These are phyloP conservation scores for Colletotrichum gloeosporioides DNA, from an alignment of 2,329 filamentous ascomycete species.

Conservation along the genomic window DNA sequence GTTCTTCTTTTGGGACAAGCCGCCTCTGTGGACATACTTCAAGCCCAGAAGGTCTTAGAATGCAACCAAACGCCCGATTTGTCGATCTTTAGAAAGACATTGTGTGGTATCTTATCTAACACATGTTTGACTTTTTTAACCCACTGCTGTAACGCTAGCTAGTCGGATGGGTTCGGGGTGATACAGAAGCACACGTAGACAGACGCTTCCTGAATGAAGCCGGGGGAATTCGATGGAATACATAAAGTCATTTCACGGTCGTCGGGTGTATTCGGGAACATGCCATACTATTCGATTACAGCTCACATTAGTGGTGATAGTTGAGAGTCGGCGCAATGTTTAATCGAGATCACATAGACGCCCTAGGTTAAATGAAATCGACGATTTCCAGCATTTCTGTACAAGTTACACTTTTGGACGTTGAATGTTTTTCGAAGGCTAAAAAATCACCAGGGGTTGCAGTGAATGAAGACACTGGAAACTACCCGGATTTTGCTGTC, in stretches of 20 bases:
- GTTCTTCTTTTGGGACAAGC: conserved; percentile 43
- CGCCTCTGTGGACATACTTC: not conserved
- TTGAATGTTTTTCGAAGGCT: no score
- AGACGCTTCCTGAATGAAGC: no score
- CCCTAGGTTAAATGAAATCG: no score
- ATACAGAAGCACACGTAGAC: no score
- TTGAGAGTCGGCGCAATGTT: no score
- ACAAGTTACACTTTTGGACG: no score
- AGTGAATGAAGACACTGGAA: no score
- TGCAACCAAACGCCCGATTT: not conserved
- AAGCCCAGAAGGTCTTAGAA: not conserved
- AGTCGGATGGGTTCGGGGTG: no score
- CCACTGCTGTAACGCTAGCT: no score
- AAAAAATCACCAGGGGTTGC: accelerated
- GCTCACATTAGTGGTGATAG: accelerated
- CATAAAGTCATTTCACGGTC: accelerated
- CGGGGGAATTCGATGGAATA: accelerated
- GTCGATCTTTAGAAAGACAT: not conserved
- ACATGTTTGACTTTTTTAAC: no score
- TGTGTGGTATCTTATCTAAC: no score
- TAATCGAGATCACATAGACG: accelerated
- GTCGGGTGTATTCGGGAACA: accelerated
- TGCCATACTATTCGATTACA: no score
- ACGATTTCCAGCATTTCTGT: accelerated
- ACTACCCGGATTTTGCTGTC: accelerated